phyloP scores from a whole-genome alignment of 306 rosid species.

The Bauhinia variegata region DNA sequence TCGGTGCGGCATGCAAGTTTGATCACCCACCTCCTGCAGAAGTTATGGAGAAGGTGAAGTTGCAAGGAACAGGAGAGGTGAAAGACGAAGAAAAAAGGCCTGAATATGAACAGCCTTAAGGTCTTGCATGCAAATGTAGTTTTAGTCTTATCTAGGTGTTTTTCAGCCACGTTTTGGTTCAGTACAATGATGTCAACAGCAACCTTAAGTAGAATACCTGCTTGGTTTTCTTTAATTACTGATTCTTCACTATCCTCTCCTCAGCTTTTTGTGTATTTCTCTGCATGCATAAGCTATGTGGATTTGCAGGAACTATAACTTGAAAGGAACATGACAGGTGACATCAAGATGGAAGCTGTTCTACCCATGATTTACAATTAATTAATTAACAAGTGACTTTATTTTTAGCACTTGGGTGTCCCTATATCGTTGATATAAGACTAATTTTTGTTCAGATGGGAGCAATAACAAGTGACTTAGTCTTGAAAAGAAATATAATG shows the following conservation, averaged over 20 bases:
- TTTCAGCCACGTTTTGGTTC: neutral
- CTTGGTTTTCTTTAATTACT: constrained; percentile 22
- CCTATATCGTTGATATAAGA: no score
- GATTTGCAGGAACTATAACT: no score
- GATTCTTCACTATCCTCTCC: constrained; percentile 27
- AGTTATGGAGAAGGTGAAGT: constrained; percentile 68
- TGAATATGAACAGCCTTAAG: constrained; percentile 33
- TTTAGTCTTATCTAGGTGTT: neutral
- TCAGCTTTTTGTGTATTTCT: no score
- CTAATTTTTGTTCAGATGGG: no score
- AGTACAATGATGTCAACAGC: constrained; percentile 16
- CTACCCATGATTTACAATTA: no score
- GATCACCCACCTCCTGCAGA: constrained; percentile 99
- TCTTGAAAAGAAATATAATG: no score
- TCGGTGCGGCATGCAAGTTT: constrained; percentile 85
- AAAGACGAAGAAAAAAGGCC: constrained; percentile 30
- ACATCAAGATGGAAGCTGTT: no score
- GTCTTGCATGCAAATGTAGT: constrained; percentile 30
- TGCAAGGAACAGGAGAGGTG: constrained; percentile 60
- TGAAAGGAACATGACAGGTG: no score
- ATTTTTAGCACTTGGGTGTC: no score
- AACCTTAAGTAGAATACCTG: neutral
- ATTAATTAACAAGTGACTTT: no score
- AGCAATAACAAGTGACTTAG: no score
- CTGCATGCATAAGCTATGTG: no score